Evolutionary conservation across 768 basidiomycete species (phyloP).

Genomic region (Neoboletus subvelutipes): DNA sequence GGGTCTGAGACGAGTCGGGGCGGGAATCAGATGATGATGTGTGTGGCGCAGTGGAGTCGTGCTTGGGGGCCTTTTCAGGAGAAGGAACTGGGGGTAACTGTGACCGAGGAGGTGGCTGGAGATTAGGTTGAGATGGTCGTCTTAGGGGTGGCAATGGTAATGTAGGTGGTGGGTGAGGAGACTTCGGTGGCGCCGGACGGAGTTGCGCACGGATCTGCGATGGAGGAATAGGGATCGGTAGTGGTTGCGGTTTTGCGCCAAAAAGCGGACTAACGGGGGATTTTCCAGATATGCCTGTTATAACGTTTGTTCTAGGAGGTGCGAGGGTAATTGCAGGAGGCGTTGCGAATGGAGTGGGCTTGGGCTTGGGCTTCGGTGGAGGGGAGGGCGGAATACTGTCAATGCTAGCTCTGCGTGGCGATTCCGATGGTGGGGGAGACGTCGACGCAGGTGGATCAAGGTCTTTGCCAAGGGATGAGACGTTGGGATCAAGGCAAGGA

Average conservation of each 20-base stretch:
- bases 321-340: conserved; percentile 9
- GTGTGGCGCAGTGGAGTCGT: neutral
- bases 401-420: conserved; percentile 5
- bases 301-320: conserved; percentile 20
- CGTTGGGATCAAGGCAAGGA: conserved; percentile 8
- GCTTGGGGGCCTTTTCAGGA: conserved; percentile 1
- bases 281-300: conserved; percentile 23
- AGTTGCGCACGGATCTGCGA: conserved; percentile 31
- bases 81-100: conserved; percentile 12
- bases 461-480: conserved; percentile 12
- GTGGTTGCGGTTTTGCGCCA: conserved; percentile 23
- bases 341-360: conserved; percentile 10
- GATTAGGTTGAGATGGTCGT: conserved; percentile 17
- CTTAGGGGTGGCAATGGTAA: conserved; percentile 27
- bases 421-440: conserved; percentile 2
- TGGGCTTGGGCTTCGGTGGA: conserved; percentile 23
- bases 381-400: conserved; percentile 24
- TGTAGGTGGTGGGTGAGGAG: conserved; percentile 19
- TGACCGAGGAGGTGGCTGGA: conserved; percentile 4
- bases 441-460: conserved; percentile 4
- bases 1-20: conserved; percentile 21
- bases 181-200: conserved; percentile 27
- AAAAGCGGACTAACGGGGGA: conserved; percentile 27
- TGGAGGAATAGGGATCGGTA: conserved; percentile 27
- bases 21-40: conserved; percentile 10